These are phyloP conservation scores for Astrothelium macrocarpum DNA, from an alignment of 495 filamentous ascomycete species.

Conservation along the genomic window DNA sequence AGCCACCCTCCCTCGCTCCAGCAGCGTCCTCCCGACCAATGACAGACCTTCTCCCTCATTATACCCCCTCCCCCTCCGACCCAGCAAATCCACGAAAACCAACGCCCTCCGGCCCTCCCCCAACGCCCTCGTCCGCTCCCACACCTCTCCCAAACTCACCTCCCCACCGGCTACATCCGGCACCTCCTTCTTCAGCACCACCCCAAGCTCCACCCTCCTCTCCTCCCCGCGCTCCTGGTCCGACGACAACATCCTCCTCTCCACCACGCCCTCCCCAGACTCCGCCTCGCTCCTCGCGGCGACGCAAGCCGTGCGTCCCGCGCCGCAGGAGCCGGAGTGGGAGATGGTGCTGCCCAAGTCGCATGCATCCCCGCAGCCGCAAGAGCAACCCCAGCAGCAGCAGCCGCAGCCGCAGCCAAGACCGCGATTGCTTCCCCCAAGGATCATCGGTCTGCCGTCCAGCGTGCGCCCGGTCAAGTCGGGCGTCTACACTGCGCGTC, in stretches of 20 bases:
- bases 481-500: not conserved
- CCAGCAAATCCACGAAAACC: conserved; percentile 2
- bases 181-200: not conserved
- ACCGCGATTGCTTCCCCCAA: not conserved
- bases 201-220: not conserved
- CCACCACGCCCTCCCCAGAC: not conserved
- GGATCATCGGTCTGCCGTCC: not conserved
- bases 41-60: not conserved
- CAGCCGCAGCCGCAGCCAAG: not conserved
- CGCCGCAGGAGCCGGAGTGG: not conserved
- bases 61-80: not conserved
- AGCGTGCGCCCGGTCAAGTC: not conserved
- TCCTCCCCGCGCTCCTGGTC: not conserved
- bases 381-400: not conserved
- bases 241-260: conserved; percentile 5
- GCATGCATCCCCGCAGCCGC: not conserved
- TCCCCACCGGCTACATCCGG: not conserved
- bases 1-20: not conserved
- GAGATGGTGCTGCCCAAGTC: not conserved
- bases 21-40: not conserved
- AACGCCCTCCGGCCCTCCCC: not conserved
- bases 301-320: not conserved
- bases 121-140: not conserved
- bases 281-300: not conserved
- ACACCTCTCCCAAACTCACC: not conserved